Conservation (phyloP, 331 rosid genomes). For the Acacia pycnantha region DNA sequence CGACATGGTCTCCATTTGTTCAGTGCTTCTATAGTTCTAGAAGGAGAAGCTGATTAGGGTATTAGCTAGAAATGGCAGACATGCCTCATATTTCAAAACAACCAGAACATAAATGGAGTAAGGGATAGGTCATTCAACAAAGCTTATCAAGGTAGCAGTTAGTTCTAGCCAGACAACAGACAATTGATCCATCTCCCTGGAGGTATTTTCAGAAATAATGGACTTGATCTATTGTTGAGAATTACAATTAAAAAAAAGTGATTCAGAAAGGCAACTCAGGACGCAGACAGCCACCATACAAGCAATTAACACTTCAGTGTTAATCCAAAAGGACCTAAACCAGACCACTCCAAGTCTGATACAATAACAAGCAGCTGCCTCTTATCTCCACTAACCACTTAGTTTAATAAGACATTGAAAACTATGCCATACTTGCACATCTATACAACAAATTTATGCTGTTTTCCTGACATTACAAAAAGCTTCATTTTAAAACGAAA, state of each 20-base stretch:
- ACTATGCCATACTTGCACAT: neutral
- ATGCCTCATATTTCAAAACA: slow-evolving; percentile 11
- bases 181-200: neutral
- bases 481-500: neutral
- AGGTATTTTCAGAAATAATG: neutral
- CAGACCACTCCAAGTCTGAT: neutral
- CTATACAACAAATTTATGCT: neutral
- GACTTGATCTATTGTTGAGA: slow-evolving; percentile 6
- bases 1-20: neutral
- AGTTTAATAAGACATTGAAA: neutral
- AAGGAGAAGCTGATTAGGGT: neutral
- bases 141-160: neutral
- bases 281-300: neutral
- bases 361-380: neutral
- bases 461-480: neutral
- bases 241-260: slow-evolving; percentile 6
- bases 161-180: neutral
- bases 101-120: neutral
- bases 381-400: neutral
- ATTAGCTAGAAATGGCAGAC: neutral
- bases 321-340: neutral
- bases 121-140: neutral
- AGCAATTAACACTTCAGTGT: neutral
- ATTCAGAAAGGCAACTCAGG: slow-evolving; percentile 7
- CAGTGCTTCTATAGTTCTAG: neutral